Evolutionary conservation across 805 yeast genomes (phyloP).

Genomic region (Suhomyces sp.): DNA sequence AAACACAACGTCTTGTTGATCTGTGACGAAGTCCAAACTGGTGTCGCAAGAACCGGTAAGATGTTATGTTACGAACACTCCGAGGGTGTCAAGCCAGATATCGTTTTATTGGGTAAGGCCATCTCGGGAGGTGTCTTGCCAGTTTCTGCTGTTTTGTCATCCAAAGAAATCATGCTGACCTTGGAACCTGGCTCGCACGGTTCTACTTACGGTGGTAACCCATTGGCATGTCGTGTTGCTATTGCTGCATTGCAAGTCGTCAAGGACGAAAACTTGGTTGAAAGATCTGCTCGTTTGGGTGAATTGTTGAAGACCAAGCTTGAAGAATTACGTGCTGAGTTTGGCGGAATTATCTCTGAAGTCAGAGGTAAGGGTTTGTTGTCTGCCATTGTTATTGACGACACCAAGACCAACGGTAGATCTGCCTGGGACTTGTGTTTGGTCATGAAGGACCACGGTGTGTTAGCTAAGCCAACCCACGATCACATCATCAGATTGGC

Average conservation of each 20-base stretch:
- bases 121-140: conserved; percentile 94
- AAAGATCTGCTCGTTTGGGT: conserved; percentile 73
- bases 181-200: conserved; percentile 96
- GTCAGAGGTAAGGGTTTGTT: conserved; percentile 85
- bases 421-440: conserved; percentile 96
- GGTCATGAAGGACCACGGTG: conserved; percentile 82
- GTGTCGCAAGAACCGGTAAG: conserved; percentile 96
- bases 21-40: conserved; percentile 97
- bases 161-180: conserved; percentile 84
- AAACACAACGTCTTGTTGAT: conserved; percentile 83
- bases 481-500: conserved; percentile 94
- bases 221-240: conserved; percentile 89
- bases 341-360: conserved; percentile 52
- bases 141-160: conserved; percentile 85
- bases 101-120: conserved; percentile 89
- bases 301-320: conserved; percentile 61
- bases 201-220: conserved; percentile 97
- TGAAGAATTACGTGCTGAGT: conserved; percentile 47
- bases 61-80: conserved; percentile 89
- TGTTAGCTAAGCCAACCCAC: conserved; percentile 95
- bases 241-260: conserved; percentile 91
- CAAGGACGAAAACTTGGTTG: conserved; percentile 79
- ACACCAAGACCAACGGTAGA: conserved; percentile 77
- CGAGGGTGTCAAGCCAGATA: conserved; percentile 75
- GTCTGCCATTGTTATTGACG: conserved; percentile 88